A percentile compares a stretch with the other conserved stretches of the same genome.
Evolutionary conservation across 2,329 filamentous ascomycete genomes (phyloP).

Genomic region (Pseudocercospora ulei): DNA sequence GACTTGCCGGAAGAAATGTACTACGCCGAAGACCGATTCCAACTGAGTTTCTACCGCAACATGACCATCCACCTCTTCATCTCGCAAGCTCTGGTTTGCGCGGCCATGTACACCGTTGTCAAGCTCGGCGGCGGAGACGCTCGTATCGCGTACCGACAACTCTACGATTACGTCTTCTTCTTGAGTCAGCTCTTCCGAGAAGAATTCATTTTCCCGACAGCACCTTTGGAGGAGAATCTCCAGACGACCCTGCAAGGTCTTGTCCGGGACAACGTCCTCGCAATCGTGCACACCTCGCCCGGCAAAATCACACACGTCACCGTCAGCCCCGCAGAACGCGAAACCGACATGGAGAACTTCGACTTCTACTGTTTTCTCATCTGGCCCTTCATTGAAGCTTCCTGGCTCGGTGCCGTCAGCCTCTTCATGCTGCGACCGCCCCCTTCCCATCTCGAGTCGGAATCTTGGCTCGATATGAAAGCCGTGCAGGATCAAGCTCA

Average conservation of each 20-base stretch:
- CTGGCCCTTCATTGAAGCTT: constrained; percentile 94
- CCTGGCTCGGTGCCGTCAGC: constrained; percentile 82
- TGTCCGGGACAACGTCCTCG: constrained; percentile 68
- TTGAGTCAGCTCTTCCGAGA: constrained; percentile 87
- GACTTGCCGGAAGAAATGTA: constrained; percentile 84
- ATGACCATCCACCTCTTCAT: constrained; percentile 99
- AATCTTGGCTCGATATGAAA: constrained; percentile 57
- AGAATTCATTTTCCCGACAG: constrained; percentile 92
- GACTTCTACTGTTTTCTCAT: constrained; percentile 99
- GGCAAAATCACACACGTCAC: constrained; percentile 56
- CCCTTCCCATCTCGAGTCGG: constrained; percentile 21
- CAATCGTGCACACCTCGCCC: constrained; percentile 50
- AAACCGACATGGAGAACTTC: constrained; percentile 79
- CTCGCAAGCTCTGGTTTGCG: constrained; percentile 79
- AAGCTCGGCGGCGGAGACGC: constrained; percentile 77
- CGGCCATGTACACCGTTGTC: constrained; percentile 78
- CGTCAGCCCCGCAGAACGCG: constrained; percentile 64
- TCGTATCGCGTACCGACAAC: constrained; percentile 58
- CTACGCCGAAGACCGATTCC: constrained; percentile 87
- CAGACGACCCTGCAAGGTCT: constrained; percentile 68
- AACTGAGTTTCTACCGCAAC: constrained; percentile 95
- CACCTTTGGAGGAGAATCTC: constrained; percentile 70
- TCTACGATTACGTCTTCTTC: constrained; percentile 74
- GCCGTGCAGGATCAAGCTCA: constrained; percentile 57
- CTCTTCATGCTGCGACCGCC: constrained; percentile 79